Evolutionary conservation across 192 early-diverging fungal species (phyloP).

Genomic region (Backusella morwellensis): DNA sequence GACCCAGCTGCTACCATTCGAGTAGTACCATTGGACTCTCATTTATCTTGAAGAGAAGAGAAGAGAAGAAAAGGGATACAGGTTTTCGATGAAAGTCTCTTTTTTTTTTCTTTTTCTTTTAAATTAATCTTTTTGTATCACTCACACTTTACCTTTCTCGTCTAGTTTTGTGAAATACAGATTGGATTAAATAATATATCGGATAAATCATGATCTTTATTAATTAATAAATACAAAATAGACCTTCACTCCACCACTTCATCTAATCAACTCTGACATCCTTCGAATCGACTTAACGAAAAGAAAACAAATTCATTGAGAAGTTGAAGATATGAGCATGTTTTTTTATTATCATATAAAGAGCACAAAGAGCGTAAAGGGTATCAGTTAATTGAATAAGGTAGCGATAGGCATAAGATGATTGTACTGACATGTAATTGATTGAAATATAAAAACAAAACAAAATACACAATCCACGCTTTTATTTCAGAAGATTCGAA

Average conservation of each 20-base stretch:
- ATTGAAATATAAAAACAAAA: slow-evolving; percentile 11
- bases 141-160: background rate
- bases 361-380: slow-evolving; percentile 2
- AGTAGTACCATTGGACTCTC: background rate
- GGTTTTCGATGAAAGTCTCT: background rate
- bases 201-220: slow-evolving; percentile 5
- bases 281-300: slow-evolving; percentile 9
- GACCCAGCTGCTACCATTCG: background rate
- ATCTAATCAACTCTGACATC: background rate
- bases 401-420: background rate
- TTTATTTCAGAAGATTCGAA: slow-evolving; percentile 14
- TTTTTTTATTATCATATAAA: slow-evolving; percentile 10
- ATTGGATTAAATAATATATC: slow-evolving; percentile 7
- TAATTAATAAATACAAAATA: slow-evolving; percentile 11
- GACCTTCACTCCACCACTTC: slow-evolving; percentile 8
- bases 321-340: background rate
- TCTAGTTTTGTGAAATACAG: background rate
- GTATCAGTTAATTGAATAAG: slow-evolving; percentile 4
- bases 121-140: background rate
- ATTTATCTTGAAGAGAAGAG: background rate
- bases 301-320: slow-evolving; percentile 12
- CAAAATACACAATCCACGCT: slow-evolving; percentile 10
- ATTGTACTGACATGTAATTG: slow-evolving; percentile 13
- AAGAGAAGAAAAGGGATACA: background rate
- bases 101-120: too few species aligned